Percentiles rank a stretch among this genome's conserved stretches.
Evolutionary conservation across 2,329 filamentous ascomycete genomes (phyloP).

Genomic region (Penicillium hordei): DNA sequence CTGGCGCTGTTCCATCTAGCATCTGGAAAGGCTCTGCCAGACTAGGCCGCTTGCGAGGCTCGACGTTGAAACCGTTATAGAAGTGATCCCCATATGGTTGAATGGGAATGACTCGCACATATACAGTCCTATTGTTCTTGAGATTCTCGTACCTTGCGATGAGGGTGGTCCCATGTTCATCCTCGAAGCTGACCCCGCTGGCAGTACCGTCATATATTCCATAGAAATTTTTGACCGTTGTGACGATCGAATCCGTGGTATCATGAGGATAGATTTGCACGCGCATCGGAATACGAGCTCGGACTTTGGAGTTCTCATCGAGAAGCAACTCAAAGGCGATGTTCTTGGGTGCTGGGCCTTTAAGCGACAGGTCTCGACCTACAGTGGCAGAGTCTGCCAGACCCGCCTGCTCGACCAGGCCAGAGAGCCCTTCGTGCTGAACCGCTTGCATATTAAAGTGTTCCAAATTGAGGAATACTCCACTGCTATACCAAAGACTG

Average conservation of each 20-base stretch:
- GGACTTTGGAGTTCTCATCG: slow-evolving; percentile 57
- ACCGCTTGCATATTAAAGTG: slow-evolving; percentile 37
- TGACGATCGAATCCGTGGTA: slow-evolving; percentile 95
- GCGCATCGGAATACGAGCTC: slow-evolving; percentile 64
- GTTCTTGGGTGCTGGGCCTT: slow-evolving; percentile 53
- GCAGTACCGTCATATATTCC: slow-evolving; percentile 81
- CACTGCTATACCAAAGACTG: slow-evolving; percentile 34
- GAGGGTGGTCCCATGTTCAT: slow-evolving; percentile 81
- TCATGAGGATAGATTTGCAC: slow-evolving; percentile 92
- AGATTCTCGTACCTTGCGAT: slow-evolving; percentile 98
- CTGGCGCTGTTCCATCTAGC: slow-evolving; percentile 53
- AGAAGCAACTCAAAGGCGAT: slow-evolving; percentile 64
- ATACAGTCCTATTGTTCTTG: slow-evolving; percentile 85
- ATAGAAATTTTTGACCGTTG: slow-evolving; percentile 98
- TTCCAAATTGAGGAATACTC: slow-evolving; percentile 30
- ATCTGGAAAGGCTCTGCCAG: slow-evolving; percentile 65
- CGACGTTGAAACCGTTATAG: slow-evolving; percentile 50
- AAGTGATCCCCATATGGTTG: slow-evolving; percentile 53
- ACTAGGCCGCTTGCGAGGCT: slow-evolving; percentile 57
- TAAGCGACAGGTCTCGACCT: slow-evolving; percentile 39
- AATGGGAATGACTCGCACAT: slow-evolving; percentile 75
- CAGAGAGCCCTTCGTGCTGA: slow-evolving; percentile 36
- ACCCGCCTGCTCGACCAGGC: slow-evolving; percentile 34
- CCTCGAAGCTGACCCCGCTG: slow-evolving; percentile 92
- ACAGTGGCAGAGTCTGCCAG: slow-evolving; percentile 25